Evolutionary conservation across 139 green algal species (phyloP).

Genomic region (Chloropicon primus): DNA sequence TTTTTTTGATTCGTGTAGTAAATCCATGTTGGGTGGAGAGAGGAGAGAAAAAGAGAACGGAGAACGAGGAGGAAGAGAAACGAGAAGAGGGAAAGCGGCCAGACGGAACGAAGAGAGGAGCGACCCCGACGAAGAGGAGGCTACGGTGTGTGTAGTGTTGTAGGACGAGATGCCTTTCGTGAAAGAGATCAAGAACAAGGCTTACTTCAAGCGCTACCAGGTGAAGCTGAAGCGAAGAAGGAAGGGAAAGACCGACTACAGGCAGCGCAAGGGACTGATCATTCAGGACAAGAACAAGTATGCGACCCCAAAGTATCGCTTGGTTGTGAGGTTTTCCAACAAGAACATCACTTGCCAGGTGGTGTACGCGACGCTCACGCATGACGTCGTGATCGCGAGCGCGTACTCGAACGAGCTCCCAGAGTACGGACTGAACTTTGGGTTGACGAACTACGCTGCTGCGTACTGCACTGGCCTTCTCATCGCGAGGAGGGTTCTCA

Average conservation of each 20-base stretch:
- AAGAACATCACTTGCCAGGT: constrained; percentile 80
- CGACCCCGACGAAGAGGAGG: too few species aligned
- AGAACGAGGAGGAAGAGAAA: too few species aligned
- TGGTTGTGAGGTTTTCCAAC: constrained; percentile 78
- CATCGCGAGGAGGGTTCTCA: constrained; percentile 76
- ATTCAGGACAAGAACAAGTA: constrained; percentile 99
- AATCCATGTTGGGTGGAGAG: too few species aligned
- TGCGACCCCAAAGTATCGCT: constrained; percentile 92
- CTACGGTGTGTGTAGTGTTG: too few species aligned
- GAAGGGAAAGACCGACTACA: constrained; percentile 6
- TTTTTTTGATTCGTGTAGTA: too few species aligned
- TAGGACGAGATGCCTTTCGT: constrained; percentile 49
- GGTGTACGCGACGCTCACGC: constrained; percentile 81
- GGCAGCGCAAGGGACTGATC: constrained; percentile 67
- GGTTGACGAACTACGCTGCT: constrained; percentile 95
- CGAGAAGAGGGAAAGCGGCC: too few species aligned
- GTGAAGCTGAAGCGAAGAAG: constrained; percentile 16
- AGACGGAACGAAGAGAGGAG: too few species aligned
- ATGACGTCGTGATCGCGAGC: constrained; percentile 73
- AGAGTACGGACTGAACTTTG: constrained; percentile 78
- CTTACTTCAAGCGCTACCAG: constrained; percentile 84
- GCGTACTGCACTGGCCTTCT: constrained; percentile 90
- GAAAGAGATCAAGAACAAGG: constrained; percentile 63
- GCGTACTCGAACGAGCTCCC: constrained; percentile 91
- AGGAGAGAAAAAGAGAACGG: too few species aligned